A percentile compares a stretch with the other conserved stretches of the same genome.
Conservation (phyloP, 441 rosid species). For the Eugenia klotzschiana region DNA sequence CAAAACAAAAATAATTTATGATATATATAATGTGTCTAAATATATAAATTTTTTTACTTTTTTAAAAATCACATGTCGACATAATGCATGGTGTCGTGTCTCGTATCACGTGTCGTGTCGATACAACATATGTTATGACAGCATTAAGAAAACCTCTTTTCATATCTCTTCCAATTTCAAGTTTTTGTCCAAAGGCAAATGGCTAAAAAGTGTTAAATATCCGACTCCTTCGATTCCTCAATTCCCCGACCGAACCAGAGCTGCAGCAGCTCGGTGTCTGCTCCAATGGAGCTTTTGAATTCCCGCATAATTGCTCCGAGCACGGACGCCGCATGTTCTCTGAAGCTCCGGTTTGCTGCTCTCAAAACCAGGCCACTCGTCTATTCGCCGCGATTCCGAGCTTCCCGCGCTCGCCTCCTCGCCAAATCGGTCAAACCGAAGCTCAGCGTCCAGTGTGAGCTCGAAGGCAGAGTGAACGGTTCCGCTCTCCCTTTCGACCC, state of each 20-base stretch:
- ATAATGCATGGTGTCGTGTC: too few relatives aligned
- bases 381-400: slow-evolving; percentile 4
- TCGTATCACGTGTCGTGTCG: too few relatives aligned
- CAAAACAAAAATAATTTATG: too few relatives aligned
- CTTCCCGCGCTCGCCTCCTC: slow-evolving; percentile 11
- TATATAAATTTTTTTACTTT: too few relatives aligned
- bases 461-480: slow-evolving; percentile 48
- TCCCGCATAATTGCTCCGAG: not conserved
- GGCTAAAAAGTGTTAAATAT: not conserved
- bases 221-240: not conserved
- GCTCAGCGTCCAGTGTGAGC: slow-evolving; percentile 28
- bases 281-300: not conserved
- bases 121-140: too few relatives aligned
- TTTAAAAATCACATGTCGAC: too few relatives aligned
- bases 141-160: not conserved
- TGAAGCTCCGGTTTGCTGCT: not conserved
- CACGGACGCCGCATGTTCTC: not conserved
- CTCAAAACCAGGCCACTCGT: slow-evolving; percentile 6
- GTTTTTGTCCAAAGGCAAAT: not conserved
- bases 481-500: slow-evolving; percentile 26
- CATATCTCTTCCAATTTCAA: not conserved
- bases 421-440: slow-evolving; percentile 5
- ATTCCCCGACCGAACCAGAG: not conserved
- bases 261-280: not conserved
- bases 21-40: too few relatives aligned